Percentiles rank a stretch among this genome's conserved stretches.
phyloP scores from a whole-genome alignment of 257 asterid genomes.

The Nyctanthes arbortristis region DNA sequence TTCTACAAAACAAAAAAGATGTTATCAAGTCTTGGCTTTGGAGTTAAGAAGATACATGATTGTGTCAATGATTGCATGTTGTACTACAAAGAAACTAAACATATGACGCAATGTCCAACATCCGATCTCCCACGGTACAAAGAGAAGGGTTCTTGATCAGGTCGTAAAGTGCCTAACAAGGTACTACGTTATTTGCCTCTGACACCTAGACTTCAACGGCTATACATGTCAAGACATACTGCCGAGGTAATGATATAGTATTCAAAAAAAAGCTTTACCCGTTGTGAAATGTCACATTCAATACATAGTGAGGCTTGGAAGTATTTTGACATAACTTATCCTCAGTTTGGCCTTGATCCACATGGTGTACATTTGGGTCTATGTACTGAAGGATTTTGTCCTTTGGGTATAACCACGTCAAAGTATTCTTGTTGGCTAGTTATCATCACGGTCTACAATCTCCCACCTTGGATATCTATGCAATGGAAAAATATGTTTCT shows the following conservation, averaged over 20 bases:
- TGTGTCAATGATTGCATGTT: neutral
- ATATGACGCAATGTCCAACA: neutral
- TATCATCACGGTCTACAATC: neutral
- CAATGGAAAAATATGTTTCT: neutral
- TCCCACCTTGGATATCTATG: neutral
- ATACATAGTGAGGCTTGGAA: no score
- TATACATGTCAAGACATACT: neutral
- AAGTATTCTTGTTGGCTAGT: neutral
- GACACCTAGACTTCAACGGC: neutral
- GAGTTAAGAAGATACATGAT: neutral
- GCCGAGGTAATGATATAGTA: slow-evolving; percentile 7
- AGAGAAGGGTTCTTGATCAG: neutral
- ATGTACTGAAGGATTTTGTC: slow-evolving; percentile 9
- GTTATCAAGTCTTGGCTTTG: neutral
- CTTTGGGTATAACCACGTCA: neutral
- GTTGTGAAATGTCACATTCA: neutral
- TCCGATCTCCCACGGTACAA: neutral
- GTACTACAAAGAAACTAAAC: neutral
- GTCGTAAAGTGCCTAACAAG: neutral
- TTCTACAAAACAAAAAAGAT: no score
- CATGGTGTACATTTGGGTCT: neutral
- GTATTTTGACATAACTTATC: neutral
- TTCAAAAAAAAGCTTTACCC: neutral
- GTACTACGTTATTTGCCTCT: slow-evolving; percentile 6
- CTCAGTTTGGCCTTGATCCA: neutral